Conservation (phyloP, 805 yeast genomes). For the Candida dendrica region DNA sequence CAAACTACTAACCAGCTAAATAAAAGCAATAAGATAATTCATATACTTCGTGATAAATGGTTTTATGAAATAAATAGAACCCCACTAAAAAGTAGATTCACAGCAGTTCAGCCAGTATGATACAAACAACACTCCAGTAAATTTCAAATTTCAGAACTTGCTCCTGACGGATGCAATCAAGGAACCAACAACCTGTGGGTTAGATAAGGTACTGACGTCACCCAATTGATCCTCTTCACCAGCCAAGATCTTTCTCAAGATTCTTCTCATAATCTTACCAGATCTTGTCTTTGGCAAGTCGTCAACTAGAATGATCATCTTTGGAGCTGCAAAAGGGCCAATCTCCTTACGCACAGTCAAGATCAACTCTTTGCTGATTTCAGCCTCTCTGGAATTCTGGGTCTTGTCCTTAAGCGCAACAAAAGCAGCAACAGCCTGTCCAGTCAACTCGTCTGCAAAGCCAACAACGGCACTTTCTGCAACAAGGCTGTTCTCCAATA, state of each 20-base stretch:
- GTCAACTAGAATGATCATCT: slow-evolving; percentile 70
- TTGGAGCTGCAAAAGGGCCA: slow-evolving; percentile 92
- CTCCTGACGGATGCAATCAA: slow-evolving; percentile 61
- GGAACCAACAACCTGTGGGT: slow-evolving; percentile 76
- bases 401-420: slow-evolving; percentile 67
- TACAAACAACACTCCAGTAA: too few relatives aligned
- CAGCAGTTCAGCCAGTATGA: too few relatives aligned
- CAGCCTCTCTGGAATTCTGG: slow-evolving; percentile 39
- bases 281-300: slow-evolving; percentile 98
- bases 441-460: slow-evolving; percentile 88
- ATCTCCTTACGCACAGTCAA: slow-evolving; percentile 87
- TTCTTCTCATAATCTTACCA: slow-evolving; percentile 98
- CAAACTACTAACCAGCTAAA: too few relatives aligned
- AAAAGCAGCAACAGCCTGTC: slow-evolving; percentile 95
- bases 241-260: slow-evolving; percentile 84
- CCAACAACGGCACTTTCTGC: slow-evolving; percentile 98
- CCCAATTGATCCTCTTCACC: slow-evolving; percentile 93
- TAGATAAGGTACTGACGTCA: slow-evolving; percentile 82
- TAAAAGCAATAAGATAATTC: not conserved
- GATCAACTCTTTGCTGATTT: slow-evolving; percentile 61
- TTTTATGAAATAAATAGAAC: too few relatives aligned
- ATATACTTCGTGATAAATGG: not conserved
- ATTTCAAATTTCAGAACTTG: not conserved
- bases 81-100: too few relatives aligned
- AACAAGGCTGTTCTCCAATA: slow-evolving; percentile 70